A percentile compares a stretch with the other conserved stretches of the same genome.
phyloP scores from a whole-genome alignment of 345 rosid species.

The Camelina laxa region DNA sequence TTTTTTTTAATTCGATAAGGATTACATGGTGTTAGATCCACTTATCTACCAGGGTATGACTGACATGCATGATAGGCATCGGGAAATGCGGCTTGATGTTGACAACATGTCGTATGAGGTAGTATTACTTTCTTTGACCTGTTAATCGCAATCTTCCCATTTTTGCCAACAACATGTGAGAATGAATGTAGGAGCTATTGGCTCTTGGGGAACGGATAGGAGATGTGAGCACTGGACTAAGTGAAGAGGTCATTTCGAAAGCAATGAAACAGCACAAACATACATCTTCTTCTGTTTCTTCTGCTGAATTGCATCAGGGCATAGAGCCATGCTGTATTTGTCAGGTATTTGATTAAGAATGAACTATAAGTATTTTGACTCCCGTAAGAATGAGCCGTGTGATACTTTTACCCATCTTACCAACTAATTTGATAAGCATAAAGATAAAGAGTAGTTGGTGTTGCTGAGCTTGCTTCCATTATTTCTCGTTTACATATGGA shows the following conservation, averaged over 20 bases:
- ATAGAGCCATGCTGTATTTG: conserved; percentile 88
- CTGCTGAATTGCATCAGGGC: conserved; percentile 46
- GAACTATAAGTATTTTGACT: conserved; percentile 1
- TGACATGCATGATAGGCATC: conserved; percentile 83
- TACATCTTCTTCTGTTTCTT: conserved; percentile 35
- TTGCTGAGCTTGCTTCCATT: neutral
- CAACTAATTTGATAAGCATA: neutral
- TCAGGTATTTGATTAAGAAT: conserved; percentile 57
- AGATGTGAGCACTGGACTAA: conserved; percentile 83
- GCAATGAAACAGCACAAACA: conserved; percentile 58
- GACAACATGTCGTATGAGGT: conserved; percentile 99
- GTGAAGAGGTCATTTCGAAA: conserved; percentile 66
- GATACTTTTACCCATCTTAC: neutral
- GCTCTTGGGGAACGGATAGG: conserved; percentile 93
- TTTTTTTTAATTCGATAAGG: conserved; percentile 51
- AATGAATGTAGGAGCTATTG: conserved; percentile 69
- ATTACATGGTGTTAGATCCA: conserved; percentile 82
- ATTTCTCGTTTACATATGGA: conserved; percentile 10
- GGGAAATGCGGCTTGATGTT: conserved; percentile 92
- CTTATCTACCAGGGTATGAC: conserved; percentile 69
- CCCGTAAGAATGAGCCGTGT: neutral
- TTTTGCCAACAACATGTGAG: conserved; percentile 10
- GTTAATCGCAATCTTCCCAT: neutral
- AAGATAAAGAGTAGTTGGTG: neutral
- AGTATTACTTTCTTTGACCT: conserved; percentile 25